Evolutionary conservation across 352 stramenopile genomes (phyloP), one percentile per base, ranked within the genome.

Genomic region (Phytophthora ohioensis): DNA sequence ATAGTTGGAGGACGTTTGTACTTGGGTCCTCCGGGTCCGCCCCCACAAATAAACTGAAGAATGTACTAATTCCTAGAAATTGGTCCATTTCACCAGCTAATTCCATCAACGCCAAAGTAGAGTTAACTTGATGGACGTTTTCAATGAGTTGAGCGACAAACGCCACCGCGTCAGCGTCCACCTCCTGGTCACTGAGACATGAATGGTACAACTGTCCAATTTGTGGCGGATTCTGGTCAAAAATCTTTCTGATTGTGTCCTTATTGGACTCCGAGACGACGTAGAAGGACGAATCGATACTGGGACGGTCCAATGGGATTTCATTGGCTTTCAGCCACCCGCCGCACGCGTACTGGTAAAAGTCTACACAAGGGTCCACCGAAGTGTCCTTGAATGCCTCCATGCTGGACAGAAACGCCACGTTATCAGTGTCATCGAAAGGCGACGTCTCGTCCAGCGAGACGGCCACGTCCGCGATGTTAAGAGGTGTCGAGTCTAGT

Each of bases 321-420:
- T 84, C 71, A 38, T 92, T 69, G 2, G 39, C 69, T n/a, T 71
- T 47, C 42, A 93, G 79, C 88, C 88, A 95, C 11, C 84, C 82
- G 17, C 83, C 85, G 55, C 88, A 93, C 15, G 87, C 85, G 69
- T 92, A 91, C 56, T 82, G 64, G 70, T 90, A 93, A 60, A 95
- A 95, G 47, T 95, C 84, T 2, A 84, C 68, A 57, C 88, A 95
- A 38, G 88, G 88, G 53, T 93, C 83, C 9, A 71, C 72, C 1
- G 60, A 71, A 38, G 59, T 55, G 64, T 93, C 84, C 60, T 91
- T 88, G 42, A 82, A 83, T 5, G 71, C 62, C 17, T 88, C 74
- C 36, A 89, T 49, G 21, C 4, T 58, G 31, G 72, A 62, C 46
- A 80, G 79, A 71, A 91, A 91, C 1, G 72, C 77, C n/a, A 65